Evolutionary conservation across 1,139 yeast genomes (phyloP), one percentile per base, ranked within the genome.

Genomic region (Protomyces inouyei): DNA sequence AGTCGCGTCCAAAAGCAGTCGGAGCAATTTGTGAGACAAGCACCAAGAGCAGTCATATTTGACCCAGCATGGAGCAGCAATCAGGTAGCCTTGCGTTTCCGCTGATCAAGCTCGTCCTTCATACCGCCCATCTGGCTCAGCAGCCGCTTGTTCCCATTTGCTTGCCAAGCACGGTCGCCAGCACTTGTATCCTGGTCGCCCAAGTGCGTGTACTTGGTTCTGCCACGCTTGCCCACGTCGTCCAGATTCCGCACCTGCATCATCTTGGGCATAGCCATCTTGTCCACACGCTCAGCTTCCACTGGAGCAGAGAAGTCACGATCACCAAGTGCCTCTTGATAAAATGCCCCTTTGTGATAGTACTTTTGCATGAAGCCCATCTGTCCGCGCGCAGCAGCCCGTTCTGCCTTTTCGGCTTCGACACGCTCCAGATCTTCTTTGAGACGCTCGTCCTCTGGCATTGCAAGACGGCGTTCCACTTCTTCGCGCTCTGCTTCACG

Each of bases 401-500:
- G 54, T 53, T 61, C 55, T n/a, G 45, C 64, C 18, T 28, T 8
- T 64, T 55, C 66, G 66, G 51, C 67, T 38, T 52, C 59, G 12
- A 63, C 45, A 32, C 68, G 60, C 66, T 68, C 64, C 43, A 64
- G 43, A 45, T 66, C 67, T 68, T 73, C 63, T 52, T 65, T 14
- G 60, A 68, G 54, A 67, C 69, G 65, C 66, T 78, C 73, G 55
- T 72, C 70, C 67, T 78, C 78, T 28, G 72, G 72, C 71, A 74
- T 69, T 35, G 70, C 68, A 32, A 75, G 69, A 45, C 75, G 70
- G 55, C 70, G 70, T 57, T 77, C 77, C 1, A 74, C 67, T 51
- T 80, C 83, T 59, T 79, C 82, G 38, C 72, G 71, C 60, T 78
- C 82, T 6, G 69, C 68, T 68, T 80, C 83, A 25, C 72, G 73